phyloP scores from a whole-genome alignment of 2,329 filamentous ascomycete species.

The Fusarium tjaetaba region DNA sequence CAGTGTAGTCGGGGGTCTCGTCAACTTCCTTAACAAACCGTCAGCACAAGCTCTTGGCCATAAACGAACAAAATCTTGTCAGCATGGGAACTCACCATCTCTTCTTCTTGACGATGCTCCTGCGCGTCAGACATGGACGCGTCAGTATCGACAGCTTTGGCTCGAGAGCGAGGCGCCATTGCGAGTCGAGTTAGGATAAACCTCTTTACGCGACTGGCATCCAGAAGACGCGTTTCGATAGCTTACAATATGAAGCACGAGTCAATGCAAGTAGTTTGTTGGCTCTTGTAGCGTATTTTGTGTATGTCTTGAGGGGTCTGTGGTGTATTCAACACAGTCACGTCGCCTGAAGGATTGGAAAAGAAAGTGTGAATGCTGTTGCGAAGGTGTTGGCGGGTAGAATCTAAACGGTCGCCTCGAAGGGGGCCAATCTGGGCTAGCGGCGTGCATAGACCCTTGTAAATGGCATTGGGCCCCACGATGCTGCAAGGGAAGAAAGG shows the following conservation, averaged over 20 bases:
- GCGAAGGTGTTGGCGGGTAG: conserved; percentile 45
- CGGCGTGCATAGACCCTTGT: conserved; percentile 43
- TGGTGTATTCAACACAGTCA: conserved; percentile 16
- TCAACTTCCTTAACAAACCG: conserved; percentile 62
- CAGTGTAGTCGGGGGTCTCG: conserved; percentile 73
- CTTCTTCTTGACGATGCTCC: conserved; percentile 56
- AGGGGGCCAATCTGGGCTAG: conserved; percentile 48
- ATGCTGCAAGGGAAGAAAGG: conserved; percentile 38
- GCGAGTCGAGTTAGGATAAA: conserved; percentile 45
- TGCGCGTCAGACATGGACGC: conserved; percentile 72
- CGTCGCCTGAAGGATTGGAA: conserved; percentile 18
- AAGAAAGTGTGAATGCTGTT: conserved; percentile 47
- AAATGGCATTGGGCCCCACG: conserved; percentile 34
- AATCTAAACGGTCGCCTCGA: conserved; percentile 50
- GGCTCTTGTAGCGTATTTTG: not conserved
- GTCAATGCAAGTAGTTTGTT: conserved; percentile 7
- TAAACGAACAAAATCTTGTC: not conserved
- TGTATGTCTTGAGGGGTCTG: not conserved
- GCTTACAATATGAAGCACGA: conserved; percentile 16
- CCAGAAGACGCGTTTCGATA: conserved; percentile 57
- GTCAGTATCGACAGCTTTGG: conserved; percentile 65
- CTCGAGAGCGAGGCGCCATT: conserved; percentile 67
- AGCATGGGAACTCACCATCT: conserved; percentile 56
- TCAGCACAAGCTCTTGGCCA: conserved; percentile 21
- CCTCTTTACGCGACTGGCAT: conserved; percentile 64